These are phyloP conservation scores for Gigaspora rosea DNA, from an alignment of 192 early-diverging fungal genomes.

Conservation along the genomic window DNA sequence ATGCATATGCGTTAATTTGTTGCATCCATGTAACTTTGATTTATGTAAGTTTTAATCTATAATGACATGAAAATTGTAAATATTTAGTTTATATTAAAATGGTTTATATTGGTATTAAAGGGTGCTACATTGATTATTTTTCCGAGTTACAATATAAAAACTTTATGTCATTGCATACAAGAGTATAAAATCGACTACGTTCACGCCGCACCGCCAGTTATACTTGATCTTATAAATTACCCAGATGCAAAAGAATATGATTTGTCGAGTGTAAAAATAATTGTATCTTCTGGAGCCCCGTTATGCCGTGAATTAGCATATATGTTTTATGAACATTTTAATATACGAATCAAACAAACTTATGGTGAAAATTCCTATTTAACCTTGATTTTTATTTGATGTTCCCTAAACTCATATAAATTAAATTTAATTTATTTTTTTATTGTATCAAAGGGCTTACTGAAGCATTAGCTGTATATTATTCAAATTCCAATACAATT, in stretches of 20 bases:
- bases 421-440: too few species aligned
- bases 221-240: conserved; percentile 64
- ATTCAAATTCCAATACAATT: conserved; percentile 38
- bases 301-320: conserved; percentile 37
- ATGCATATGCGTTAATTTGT: too few species aligned
- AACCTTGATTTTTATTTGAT: background rate
- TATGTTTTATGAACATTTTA: conserved; percentile 41
- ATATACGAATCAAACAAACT: conserved; percentile 52
- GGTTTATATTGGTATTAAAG: conserved; percentile 35
- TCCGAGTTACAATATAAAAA: conserved; percentile 60
- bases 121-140: conserved; percentile 57
- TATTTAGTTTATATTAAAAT: background rate
- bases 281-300: conserved; percentile 71
- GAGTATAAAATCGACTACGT: conserved; percentile 48
- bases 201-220: conserved; percentile 67
- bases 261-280: conserved; percentile 50
- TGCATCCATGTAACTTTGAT: too few species aligned
- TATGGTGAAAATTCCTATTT: conserved; percentile 57
- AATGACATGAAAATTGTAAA: background rate
- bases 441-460: conserved; percentile 38
- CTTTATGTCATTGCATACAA: conserved; percentile 56
- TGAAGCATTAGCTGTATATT: conserved; percentile 61
- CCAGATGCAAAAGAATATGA: conserved; percentile 65
- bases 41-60: too few species aligned
- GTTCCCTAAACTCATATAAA: background rate